phyloP scores from a whole-genome alignment of 345 rosid species.

The Excoecaria agallocha region DNA sequence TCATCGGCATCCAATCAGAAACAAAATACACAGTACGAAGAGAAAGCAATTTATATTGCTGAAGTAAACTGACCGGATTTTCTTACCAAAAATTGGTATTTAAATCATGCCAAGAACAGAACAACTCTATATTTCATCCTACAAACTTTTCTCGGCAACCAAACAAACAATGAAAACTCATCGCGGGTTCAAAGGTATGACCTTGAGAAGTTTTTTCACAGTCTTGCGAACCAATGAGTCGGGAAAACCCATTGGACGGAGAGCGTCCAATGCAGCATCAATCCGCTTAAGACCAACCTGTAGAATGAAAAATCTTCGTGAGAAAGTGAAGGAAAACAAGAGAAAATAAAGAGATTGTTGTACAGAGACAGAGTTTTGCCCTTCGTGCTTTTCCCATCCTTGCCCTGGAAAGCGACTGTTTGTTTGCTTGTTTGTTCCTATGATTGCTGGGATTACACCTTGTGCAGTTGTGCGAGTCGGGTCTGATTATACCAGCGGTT shows the following conservation, averaged over 20 bases:
- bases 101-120: too few species aligned
- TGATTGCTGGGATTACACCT: too few species aligned
- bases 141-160: constrained; percentile 1
- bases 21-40: not conserved
- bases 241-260: constrained; percentile 29
- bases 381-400: too few species aligned
- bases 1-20: not conserved
- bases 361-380: too few species aligned
- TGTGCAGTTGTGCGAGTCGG: too few species aligned
- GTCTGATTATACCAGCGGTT: too few species aligned
- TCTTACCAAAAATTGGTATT: too few species aligned
- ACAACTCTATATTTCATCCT: not conserved
- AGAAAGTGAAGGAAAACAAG: not conserved
- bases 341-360: too few species aligned
- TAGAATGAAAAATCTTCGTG: not conserved
- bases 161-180: not conserved
- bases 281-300: constrained; percentile 33
- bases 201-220: constrained; percentile 33
- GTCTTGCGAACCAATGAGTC: constrained; percentile 20
- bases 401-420: too few species aligned
- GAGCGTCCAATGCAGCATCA: constrained; percentile 46
- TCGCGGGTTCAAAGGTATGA: not conserved
- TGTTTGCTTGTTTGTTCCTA: too few species aligned
- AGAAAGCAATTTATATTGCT: not conserved
- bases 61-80: too few species aligned